Conservation (phyloP, 225 moss, liverwort and hornwort genomes). For the Pseudisothecium myosuroides region DNA sequence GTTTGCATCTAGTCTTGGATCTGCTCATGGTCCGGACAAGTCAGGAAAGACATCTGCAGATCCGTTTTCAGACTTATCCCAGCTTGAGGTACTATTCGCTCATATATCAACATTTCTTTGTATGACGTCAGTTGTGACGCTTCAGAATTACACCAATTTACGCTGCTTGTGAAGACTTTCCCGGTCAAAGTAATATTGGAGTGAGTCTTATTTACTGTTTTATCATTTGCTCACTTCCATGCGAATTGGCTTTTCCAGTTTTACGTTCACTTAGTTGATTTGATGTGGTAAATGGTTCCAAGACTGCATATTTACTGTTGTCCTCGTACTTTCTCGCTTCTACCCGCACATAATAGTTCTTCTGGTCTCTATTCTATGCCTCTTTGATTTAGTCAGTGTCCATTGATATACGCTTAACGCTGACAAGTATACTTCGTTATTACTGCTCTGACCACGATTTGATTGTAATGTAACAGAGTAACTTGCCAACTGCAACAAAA, state of each 20-base stretch:
- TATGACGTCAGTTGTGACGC: neutral
- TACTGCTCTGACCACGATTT: neutral
- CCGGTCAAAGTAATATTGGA: neutral
- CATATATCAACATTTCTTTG: neutral
- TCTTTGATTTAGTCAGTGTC: neutral
- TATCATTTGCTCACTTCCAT: neutral
- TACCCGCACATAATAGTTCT: neutral
- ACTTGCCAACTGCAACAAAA: slow-evolving; percentile 30
- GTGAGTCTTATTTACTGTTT: neutral
- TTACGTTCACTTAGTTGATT: neutral
- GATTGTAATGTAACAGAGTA: slow-evolving; percentile 16
- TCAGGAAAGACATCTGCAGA: slow-evolving; percentile 40
- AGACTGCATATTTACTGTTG: neutral
- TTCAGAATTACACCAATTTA: neutral
- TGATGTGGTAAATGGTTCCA: neutral
- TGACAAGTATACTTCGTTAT: neutral
- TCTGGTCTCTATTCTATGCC: neutral
- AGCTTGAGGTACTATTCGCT: slow-evolving; percentile 57
- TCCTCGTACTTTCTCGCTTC: neutral
- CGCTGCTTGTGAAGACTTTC: neutral
- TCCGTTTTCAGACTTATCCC: slow-evolving; percentile 67
- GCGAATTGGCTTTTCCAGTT: neutral
- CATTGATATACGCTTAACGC: neutral
- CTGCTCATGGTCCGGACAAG: slow-evolving; percentile 33
- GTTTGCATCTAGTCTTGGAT: slow-evolving; percentile 15